These are phyloP conservation scores for Fraxinus angustifolia DNA, from an alignment of 305 asterid species.

Conservation along the genomic window DNA sequence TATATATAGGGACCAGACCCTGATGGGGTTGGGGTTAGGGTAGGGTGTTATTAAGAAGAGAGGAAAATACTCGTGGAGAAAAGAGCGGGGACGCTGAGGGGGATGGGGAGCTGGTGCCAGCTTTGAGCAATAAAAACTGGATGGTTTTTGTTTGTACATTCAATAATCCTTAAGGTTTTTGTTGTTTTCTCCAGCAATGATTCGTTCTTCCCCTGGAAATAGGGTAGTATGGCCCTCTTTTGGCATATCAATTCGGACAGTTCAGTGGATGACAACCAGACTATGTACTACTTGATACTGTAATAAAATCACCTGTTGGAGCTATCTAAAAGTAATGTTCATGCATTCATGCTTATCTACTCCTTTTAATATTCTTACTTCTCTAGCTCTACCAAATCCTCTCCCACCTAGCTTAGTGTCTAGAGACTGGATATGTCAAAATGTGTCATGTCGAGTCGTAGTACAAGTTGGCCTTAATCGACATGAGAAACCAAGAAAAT, in stretches of 20 bases:
- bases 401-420: neutral
- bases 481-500: neutral
- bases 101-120: slow-evolving; percentile 57
- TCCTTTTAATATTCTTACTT: neutral
- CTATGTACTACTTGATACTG: slow-evolving; percentile 12
- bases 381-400: neutral
- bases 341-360: slow-evolving; percentile 17
- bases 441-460: neutral
- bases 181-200: slow-evolving; percentile 29
- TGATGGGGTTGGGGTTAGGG: neutral
- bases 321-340: slow-evolving; percentile 5
- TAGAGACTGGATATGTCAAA: neutral
- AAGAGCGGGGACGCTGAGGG: neutral
- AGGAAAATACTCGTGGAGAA: slow-evolving; percentile 23
- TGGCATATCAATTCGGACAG: slow-evolving; percentile 27
- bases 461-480: neutral
- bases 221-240: slow-evolving; percentile 28
- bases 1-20: slow-evolving; percentile 25
- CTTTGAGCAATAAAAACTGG: slow-evolving; percentile 48
- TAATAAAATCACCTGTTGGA: slow-evolving; percentile 9
- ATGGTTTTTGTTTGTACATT: slow-evolving; percentile 27
- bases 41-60: slow-evolving; percentile 15
- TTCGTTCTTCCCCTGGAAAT: slow-evolving; percentile 29
- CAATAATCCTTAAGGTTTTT: slow-evolving; percentile 14
- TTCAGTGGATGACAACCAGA: slow-evolving; percentile 56